Evolutionary conservation across 2,329 filamentous ascomycete species (phyloP), one percentile per base, ranked within the genome.

Genomic region (Orbilia javanica): DNA sequence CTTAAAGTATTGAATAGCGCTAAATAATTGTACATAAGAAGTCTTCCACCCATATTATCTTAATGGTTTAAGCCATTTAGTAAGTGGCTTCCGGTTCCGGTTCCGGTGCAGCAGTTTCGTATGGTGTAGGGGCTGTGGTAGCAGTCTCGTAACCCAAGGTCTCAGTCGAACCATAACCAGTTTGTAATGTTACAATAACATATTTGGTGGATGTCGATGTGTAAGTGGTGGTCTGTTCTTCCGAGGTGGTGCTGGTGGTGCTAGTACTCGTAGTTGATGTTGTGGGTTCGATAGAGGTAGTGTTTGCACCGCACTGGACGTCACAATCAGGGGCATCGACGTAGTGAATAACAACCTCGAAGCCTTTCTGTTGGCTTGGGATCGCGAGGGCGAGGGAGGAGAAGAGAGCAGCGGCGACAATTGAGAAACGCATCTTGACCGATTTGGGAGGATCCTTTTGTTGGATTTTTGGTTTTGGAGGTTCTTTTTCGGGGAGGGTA

Each of bases 341-440:
- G 42, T 77, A 77, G 65, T 77, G 65, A 36, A 77, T 70, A 62
- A 77, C 73, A 18, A 77, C 73, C 52, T 68, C 53, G 52, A 77
- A 70, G 7, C 66, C 44, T 15, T 77, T 57, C 4, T 70, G 48
- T 6, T 69, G 50, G 18, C 46, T 44, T 3, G 64, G 73, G 3
- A 68, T 48, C 53, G 60, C 46, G 5, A 65, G 29, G 18, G 63
- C 52, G 62, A 67, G 62, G 29, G 70, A 48, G 63, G 73, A 57
- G 73, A 71, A 44, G 31, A 77, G 39, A 29, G 65, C 48, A 27
- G 66, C 50, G 66, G 73, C 31, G 50, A 77, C 15, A 29, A 62
- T 22, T 60, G 65, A 66, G 73, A 70, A 65, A 44, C 69, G 60
- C 73, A 77, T 77, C 46, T 76, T 75, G 48, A 50, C 3, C 13